A percentile compares a stretch with the other conserved stretches of the same genome.
Conservation (phyloP, 768 basidiomycete genomes). For the Auricularia auricula-judae region DNA sequence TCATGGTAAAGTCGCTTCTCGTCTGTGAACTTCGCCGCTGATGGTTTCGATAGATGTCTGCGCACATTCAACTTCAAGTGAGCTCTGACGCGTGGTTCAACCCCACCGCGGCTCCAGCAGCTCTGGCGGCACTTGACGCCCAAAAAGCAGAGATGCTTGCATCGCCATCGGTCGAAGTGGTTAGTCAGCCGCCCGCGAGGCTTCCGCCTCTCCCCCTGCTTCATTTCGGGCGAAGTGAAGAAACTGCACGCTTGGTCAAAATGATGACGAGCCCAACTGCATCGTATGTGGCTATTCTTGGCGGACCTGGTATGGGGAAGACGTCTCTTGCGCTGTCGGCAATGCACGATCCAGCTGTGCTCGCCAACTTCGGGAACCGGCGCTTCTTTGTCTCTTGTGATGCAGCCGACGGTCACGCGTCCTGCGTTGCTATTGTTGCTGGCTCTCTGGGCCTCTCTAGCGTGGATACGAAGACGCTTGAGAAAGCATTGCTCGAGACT, state of each 20-base stretch:
- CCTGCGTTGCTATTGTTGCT: neutral
- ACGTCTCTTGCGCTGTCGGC: slow-evolving; percentile 26
- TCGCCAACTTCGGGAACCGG: slow-evolving; percentile 13
- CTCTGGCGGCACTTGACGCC: neutral
- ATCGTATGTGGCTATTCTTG: slow-evolving; percentile 11
- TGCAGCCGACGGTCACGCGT: neutral
- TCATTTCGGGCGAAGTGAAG: neutral
- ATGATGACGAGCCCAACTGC: neutral
- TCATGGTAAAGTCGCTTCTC: neutral
- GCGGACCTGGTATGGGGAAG: slow-evolving; percentile 29
- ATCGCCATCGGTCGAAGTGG: too few relatives aligned
- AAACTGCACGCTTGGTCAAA: neutral
- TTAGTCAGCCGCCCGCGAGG: too few relatives aligned
- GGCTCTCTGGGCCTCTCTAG: neutral
- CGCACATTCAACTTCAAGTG: neutral
- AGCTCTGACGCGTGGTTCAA: neutral
- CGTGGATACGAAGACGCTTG: neutral
- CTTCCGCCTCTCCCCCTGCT: neutral
- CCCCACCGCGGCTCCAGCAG: neutral
- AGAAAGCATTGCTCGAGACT: neutral
- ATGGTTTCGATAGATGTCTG: neutral
- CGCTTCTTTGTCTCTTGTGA: slow-evolving; percentile 27
- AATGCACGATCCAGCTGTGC: slow-evolving; percentile 15
- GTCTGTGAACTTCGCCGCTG: neutral
- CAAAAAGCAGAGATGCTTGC: too few relatives aligned